Evolutionary conservation across 495 filamentous ascomycete genomes (phyloP).

Genomic region (Penicillium nucicola): DNA sequence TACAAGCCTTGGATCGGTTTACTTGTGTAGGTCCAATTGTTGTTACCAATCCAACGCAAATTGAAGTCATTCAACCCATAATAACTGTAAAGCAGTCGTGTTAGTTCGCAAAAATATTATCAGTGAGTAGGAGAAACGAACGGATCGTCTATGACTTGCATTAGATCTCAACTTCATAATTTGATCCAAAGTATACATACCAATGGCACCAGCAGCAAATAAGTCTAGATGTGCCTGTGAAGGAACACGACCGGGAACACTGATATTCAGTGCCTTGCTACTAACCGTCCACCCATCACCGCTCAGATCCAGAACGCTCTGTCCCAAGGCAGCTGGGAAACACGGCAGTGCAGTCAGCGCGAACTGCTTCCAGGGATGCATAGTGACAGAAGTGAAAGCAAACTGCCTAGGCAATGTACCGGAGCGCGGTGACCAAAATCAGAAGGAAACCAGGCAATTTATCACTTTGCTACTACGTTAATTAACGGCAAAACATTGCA

Average conservation of each 20-base stretch:
- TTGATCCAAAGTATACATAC: slow-evolving; percentile 7
- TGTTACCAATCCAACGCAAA: slow-evolving; percentile 56
- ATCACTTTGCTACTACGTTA: background rate
- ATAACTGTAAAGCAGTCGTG: slow-evolving; percentile 25
- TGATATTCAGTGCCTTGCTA: slow-evolving; percentile 49
- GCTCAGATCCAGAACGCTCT: slow-evolving; percentile 51
- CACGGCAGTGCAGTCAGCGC: slow-evolving; percentile 14
- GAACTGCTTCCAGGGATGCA: slow-evolving; percentile 17
- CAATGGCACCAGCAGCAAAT: slow-evolving; percentile 48
- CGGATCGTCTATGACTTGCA: slow-evolving; percentile 40
- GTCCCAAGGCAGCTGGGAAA: slow-evolving; percentile 14
- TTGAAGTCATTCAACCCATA: slow-evolving; percentile 61
- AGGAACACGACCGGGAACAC: slow-evolving; percentile 57
- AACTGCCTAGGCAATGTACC: background rate
- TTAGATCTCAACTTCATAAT: background rate
- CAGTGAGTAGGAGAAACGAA: slow-evolving; percentile 23
- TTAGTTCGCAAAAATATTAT: slow-evolving; percentile 2
- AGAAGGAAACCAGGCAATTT: background rate
- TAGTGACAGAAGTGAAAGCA: background rate
- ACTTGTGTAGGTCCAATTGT: slow-evolving; percentile 65
- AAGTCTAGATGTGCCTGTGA: slow-evolving; percentile 64
- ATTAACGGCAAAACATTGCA: no score
- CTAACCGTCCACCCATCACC: slow-evolving; percentile 54
- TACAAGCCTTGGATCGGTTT: slow-evolving; percentile 46
- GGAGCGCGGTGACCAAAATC: background rate